Conservation (phyloP, 176 grass and related monocot genomes). For the Rhynchospora breviuscula region DNA sequence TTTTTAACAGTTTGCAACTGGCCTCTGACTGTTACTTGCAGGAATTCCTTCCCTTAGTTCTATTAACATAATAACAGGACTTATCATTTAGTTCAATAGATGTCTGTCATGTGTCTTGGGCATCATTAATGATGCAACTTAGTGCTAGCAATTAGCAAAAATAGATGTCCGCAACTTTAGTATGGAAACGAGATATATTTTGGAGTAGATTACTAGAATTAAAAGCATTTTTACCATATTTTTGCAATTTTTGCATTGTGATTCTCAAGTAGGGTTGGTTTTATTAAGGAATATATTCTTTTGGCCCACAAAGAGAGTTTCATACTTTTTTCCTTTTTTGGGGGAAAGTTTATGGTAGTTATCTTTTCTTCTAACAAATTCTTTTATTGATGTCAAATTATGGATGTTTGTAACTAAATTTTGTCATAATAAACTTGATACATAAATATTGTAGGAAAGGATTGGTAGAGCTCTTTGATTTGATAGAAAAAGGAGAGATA, state of each 20-base stretch:
- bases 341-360: neutral
- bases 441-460: conserved; percentile 57
- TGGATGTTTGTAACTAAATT: neutral
- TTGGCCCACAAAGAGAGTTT: neutral
- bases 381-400: neutral
- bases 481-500: conserved; percentile 71
- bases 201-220: no score
- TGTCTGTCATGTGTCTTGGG: neutral
- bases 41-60: neutral
- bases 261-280: neutral
- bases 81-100: neutral
- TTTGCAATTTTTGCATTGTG: neutral
- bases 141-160: neutral
- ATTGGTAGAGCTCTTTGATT: conserved; percentile 88
- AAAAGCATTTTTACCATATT: no score
- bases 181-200: no score
- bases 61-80: neutral
- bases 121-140: neutral
- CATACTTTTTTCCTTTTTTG: neutral
- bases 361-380: neutral
- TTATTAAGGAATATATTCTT: neutral
- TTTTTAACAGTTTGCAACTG: neutral
- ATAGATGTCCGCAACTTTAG: no score
- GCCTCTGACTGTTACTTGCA: neutral
- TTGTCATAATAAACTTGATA: neutral